Evolutionary conservation across 768 basidiomycete genomes (phyloP).

Genomic region (Lenzites betulinus): DNA sequence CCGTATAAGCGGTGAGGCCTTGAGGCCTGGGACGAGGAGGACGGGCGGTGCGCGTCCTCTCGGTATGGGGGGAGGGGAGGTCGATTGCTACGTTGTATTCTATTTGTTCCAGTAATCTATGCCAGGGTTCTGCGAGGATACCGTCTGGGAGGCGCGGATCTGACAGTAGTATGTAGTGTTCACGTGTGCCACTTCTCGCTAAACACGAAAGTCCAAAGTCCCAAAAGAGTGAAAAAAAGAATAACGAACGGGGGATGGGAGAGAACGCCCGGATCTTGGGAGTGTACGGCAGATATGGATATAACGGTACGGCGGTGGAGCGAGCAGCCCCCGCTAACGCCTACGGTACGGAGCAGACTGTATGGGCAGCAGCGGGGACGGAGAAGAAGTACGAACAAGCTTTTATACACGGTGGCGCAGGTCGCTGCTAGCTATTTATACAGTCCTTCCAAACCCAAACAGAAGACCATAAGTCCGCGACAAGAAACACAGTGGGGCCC

Average conservation of each 20-base stretch:
- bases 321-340: neutral
- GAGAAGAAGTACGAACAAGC: neutral
- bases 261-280: neutral
- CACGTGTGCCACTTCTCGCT: neutral
- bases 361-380: neutral
- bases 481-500: neutral
- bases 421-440: conserved; percentile 13
- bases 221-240: too few species aligned
- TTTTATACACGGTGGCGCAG: conserved; percentile 1
- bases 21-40: neutral
- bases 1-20: conserved; percentile 23
- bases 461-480: neutral
- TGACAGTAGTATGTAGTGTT: too few species aligned
- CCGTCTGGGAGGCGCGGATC: too few species aligned
- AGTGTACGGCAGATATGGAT: too few species aligned
- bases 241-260: neutral
- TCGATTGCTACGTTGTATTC: neutral
- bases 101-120: neutral
- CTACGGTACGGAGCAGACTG: neutral
- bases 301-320: too few species aligned
- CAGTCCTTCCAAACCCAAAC: conserved; percentile 7
- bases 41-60: neutral
- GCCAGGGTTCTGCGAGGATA: neutral
- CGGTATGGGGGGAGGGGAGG: neutral
- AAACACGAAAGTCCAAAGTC: neutral